phyloP scores from a whole-genome alignment of 1,284 basidiomycete genomes.

The Phenoliferia sp. region DNA sequence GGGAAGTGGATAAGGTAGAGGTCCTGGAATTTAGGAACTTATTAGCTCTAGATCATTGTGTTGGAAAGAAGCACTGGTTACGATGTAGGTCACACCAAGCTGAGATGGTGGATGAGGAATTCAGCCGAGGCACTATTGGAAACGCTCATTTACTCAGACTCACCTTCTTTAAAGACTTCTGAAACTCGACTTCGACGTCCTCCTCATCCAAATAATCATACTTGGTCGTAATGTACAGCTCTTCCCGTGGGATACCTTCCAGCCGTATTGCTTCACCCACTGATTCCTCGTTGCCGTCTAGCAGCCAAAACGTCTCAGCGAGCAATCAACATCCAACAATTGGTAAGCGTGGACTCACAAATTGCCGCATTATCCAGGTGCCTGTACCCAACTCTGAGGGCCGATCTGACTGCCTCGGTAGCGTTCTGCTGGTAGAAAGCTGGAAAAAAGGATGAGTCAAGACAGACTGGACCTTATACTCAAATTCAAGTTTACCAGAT shows the following conservation, averaged over 20 bases:
- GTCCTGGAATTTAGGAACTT: too few relatives aligned
- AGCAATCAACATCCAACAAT: neutral
- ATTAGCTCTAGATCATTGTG: neutral
- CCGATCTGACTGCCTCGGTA: conserved; percentile 6
- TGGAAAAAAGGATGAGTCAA: neutral
- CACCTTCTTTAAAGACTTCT: conserved; percentile 3
- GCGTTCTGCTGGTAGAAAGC: conserved; percentile 11
- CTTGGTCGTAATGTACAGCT: conserved; percentile 49
- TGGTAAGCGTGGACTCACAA: neutral
- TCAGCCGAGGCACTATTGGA: too few relatives aligned
- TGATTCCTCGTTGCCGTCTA: conserved; percentile 14
- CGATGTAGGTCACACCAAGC: neutral
- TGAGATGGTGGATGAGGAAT: neutral
- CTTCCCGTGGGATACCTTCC: conserved; percentile 9
- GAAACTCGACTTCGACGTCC: conserved; percentile 1
- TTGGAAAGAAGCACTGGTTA: neutral
- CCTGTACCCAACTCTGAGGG: conserved; percentile 12
- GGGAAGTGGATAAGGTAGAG: conserved; percentile 22
- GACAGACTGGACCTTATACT: neutral
- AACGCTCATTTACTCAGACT: too few relatives aligned
- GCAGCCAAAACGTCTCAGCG: neutral
- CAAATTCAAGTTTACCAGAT: neutral
- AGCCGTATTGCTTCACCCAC: conserved; percentile 15
- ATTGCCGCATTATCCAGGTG: conserved; percentile 8
- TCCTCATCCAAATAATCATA: conserved; percentile 8